Base-by-base conservation (phyloP, 2,329 filamentous ascomycete genomes). In the Hortaea werneckii region DNA sequence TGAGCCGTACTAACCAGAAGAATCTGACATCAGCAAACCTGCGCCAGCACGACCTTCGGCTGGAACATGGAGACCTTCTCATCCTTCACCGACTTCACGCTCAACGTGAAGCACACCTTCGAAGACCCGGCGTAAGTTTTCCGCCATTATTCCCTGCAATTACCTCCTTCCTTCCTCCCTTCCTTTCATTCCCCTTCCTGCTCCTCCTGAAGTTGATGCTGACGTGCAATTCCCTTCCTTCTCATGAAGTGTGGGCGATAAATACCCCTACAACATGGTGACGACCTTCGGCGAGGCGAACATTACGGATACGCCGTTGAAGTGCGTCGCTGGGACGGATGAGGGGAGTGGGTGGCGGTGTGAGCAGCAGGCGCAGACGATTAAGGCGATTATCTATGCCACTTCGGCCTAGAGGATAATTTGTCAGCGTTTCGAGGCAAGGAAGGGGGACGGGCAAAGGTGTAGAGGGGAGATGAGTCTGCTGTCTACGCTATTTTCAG, bases 21-120 rank as follows among this genome's bases (percentile, higher is more conserved):
- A 2, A 20, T 20, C 20, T 20, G 20, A 47, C 42, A 5, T 20
- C 32, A 35, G 50, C 10, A 48, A 26, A 38, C 39, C 9, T 61
- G 58, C 43, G 45, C 42, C 13, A 48, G 56, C 37, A 48, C 43
- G 20, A 49, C 48, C 0, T 56, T 62, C 40, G 57, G 47, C 11
- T 63, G 55, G 55, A 48, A 51, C 44, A 50, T 62, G 29, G 49
- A 50, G 6, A 40, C 42, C 13, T 58, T 43, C 47, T 47, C 35
- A 20, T 45, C 43, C 40, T 30, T 52, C 29, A 41, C 44, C n/a
- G 40, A 48, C 10, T 63, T 61, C 48, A 50, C 47, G 0, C 43
- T 63, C 5, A 49, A 50, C 34, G 10, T 62, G 12, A 50, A 57
- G 47, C 57, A 62, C 41, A 38, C 29, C n/a, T 61, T 56, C 43